phyloP scores from a whole-genome alignment of 2,329 filamentous ascomycete species.

The Neonectria hederae region DNA sequence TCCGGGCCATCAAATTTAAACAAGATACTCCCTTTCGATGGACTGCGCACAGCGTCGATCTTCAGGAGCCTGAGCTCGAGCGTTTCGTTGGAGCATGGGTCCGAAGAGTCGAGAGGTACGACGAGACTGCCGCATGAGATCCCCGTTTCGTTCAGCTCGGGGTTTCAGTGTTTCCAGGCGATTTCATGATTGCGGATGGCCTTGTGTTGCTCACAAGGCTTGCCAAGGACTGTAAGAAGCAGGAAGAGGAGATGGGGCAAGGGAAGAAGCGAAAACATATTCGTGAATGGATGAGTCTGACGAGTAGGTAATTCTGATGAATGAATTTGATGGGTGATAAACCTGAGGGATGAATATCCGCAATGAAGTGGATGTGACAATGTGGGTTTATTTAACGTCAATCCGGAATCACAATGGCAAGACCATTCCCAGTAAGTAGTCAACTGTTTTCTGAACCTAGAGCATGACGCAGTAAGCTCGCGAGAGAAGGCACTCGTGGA shows the following conservation, averaged over 20 bases:
- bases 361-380: neutral
- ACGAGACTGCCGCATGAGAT: constrained; percentile 17
- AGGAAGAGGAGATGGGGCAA: neutral
- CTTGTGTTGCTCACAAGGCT: too few relatives aligned
- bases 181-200: neutral
- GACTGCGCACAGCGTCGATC: constrained; percentile 24
- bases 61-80: constrained; percentile 26
- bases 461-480: neutral
- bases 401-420: neutral
- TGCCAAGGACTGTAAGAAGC: neutral
- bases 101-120: constrained; percentile 27
- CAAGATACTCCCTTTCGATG: constrained; percentile 43
- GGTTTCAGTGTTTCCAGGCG: constrained; percentile 12
- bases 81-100: constrained; percentile 1
- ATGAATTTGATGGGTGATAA: neutral
- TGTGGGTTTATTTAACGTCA: too few relatives aligned
- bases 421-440: neutral
- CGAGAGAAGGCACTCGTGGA: too few relatives aligned
- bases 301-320: too few relatives aligned
- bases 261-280: neutral
- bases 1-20: constrained; percentile 46
- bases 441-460: neutral
- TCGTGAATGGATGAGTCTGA: too few relatives aligned
- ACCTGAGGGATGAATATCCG: neutral
- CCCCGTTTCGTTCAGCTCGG: neutral